Conservation (phyloP, 2,329 filamentous ascomycete genomes). For the Aspergillus sp. region DNA sequence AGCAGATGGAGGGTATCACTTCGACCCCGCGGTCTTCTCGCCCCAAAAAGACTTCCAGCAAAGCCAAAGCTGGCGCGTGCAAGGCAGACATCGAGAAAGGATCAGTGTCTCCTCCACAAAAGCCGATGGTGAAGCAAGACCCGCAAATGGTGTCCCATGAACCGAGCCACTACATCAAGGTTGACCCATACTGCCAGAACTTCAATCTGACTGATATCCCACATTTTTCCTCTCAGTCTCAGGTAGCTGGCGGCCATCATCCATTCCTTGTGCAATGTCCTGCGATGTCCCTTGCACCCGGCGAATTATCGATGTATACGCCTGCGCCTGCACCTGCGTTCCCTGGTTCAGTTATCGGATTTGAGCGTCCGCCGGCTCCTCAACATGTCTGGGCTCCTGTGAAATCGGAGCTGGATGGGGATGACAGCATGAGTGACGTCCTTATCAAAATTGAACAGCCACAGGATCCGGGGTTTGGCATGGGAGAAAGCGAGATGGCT, state of each 20-base stretch:
- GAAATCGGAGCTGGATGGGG: conserved; percentile 22
- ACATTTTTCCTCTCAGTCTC: conserved; percentile 1
- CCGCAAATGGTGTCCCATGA: conserved; percentile 4
- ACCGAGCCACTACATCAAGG: conserved; percentile 21
- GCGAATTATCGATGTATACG: conserved; percentile 17
- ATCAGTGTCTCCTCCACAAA: conserved; percentile 2
- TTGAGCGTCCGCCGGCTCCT: neutral
- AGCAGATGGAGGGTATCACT: conserved; percentile 50
- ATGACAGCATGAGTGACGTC: conserved; percentile 12
- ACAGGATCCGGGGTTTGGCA: neutral
- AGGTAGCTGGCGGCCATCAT: conserved; percentile 5
- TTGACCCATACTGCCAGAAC: conserved; percentile 16
- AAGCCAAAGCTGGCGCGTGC: conserved; percentile 17
- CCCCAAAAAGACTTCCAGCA: conserved; percentile 27
- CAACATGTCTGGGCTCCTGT: conserved; percentile 21
- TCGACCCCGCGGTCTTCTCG: conserved; percentile 20
- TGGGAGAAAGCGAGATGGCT: neutral
- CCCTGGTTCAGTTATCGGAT: neutral
- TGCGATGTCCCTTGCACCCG: conserved; percentile 15
- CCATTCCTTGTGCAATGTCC: conserved; percentile 10
- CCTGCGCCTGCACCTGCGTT: conserved; percentile 8
- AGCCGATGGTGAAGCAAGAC: conserved; percentile 15
- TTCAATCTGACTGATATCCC: conserved; percentile 15
- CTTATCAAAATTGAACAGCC: conserved; percentile 22
- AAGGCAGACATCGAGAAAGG: conserved; percentile 15